These are phyloP conservation scores for Cytospora chrysosperma DNA, from an alignment of 2,329 filamentous ascomycete genomes.

Conservation along the genomic window DNA sequence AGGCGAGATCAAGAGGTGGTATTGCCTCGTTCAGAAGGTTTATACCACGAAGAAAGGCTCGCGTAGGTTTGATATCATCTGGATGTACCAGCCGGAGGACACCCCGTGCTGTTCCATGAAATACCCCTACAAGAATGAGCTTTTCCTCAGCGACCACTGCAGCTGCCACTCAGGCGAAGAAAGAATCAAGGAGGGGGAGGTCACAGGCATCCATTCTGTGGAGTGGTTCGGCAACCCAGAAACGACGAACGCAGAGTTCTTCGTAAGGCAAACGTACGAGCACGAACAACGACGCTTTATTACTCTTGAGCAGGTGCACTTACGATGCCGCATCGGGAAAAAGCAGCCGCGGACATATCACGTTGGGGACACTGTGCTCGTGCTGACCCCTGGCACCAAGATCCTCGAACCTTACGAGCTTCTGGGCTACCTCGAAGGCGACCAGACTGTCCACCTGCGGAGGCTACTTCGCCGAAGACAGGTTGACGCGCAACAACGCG, in stretches of 20 bases:
- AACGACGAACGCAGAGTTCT: slow-evolving; percentile 51
- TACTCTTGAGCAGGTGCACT: slow-evolving; percentile 54
- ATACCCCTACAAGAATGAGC: slow-evolving; percentile 70
- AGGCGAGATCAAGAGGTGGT: slow-evolving; percentile 53
- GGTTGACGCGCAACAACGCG: slow-evolving; percentile 33
- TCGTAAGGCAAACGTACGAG: slow-evolving; percentile 70
- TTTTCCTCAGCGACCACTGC: slow-evolving; percentile 77
- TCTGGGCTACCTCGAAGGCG: slow-evolving; percentile 33
- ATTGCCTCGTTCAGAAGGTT: slow-evolving; percentile 65
- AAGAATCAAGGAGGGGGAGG: slow-evolving; percentile 52
- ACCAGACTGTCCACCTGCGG: slow-evolving; percentile 45
- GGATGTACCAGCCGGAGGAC: slow-evolving; percentile 71
- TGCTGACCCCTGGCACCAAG: slow-evolving; percentile 33
- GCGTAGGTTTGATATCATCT: slow-evolving; percentile 62
- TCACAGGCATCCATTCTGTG: slow-evolving; percentile 58
- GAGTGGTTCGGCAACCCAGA: slow-evolving; percentile 54
- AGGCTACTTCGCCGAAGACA: slow-evolving; percentile 49
- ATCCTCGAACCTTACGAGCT: slow-evolving; percentile 63
- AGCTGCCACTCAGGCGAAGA: slow-evolving; percentile 54
- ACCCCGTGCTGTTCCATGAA: slow-evolving; percentile 66
- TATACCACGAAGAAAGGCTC: slow-evolving; percentile 32
- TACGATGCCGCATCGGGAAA: slow-evolving; percentile 48
- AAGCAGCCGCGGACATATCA: slow-evolving; percentile 34
- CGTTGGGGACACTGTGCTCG: slow-evolving; percentile 61
- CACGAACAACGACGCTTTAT: slow-evolving; percentile 61